Percentiles rank a stretch among this genome's conserved stretches.
Conservation (phyloP, 495 filamentous ascomycete species). For the Cercophora scortea region DNA sequence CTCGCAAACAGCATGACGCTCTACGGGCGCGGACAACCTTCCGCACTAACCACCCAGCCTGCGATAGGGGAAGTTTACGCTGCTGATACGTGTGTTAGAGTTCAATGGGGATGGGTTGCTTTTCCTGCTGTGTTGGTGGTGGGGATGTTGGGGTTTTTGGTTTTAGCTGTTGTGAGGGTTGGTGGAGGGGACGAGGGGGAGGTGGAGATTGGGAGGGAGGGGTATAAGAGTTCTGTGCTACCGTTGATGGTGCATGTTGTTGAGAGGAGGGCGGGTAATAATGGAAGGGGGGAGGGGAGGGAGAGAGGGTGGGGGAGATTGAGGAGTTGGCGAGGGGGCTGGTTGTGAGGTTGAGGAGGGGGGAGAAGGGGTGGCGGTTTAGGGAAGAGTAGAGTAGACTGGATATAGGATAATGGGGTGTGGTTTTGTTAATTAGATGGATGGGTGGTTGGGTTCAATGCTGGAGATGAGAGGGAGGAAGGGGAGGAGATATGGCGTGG, state of each 20-base stretch:
- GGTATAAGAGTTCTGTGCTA: not conserved
- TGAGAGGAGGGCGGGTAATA: not conserved
- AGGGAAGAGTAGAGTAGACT: not conserved
- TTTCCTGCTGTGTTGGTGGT: not conserved
- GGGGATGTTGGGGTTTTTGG: not conserved
- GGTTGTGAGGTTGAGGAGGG: not conserved
- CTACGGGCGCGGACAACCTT: not conserved
- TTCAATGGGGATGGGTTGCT: not conserved
- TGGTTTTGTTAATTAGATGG: no score
- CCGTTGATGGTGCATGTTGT: not conserved
- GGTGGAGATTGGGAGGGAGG: not conserved
- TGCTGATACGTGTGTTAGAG: not conserved
- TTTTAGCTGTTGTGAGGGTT: not conserved
- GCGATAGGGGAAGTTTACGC: not conserved
- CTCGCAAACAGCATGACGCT: not conserved
- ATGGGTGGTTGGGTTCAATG: no score
- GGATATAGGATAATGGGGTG: no score
- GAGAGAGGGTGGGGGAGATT: not conserved
- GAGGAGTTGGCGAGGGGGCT: not conserved
- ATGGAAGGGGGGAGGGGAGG: not conserved
- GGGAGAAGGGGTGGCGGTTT: not conserved
- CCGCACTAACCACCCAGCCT: not conserved
- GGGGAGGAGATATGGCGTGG: no score
- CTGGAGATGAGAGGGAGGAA: no score
- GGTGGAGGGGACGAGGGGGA: not conserved